Evolutionary conservation across 345 rosid species (phyloP).

Genomic region (Pelargonium nanum): DNA sequence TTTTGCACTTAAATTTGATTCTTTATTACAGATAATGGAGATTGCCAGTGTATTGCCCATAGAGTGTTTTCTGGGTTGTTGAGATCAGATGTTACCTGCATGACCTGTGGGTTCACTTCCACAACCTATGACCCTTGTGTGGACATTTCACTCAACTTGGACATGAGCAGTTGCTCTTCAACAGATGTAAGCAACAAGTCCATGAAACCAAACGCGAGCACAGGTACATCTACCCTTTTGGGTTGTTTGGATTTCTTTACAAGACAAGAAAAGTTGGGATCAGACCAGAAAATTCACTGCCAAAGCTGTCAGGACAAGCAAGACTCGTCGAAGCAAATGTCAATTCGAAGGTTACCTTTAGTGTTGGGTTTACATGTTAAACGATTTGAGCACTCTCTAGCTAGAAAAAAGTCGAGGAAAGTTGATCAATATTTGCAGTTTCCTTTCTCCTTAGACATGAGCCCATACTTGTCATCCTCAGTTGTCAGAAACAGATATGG

Average conservation of each 20-base stretch:
- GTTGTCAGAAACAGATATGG: conserved; percentile 62
- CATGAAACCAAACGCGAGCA: conserved; percentile 23
- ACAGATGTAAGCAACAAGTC: conserved; percentile 25
- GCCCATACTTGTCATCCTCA: conserved; percentile 68
- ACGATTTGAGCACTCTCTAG: conserved; percentile 72
- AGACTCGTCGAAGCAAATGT: conserved; percentile 80
- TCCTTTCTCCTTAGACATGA: conserved; percentile 72
- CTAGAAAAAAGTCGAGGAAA: conserved; percentile 57
- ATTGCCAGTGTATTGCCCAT: conserved; percentile 81
- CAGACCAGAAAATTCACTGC: conserved; percentile 84
- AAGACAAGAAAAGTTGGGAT: conserved; percentile 65
- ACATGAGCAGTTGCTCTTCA: conserved; percentile 22
- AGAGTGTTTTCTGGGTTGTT: conserved; percentile 79
- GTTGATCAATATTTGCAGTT: conserved; percentile 73
- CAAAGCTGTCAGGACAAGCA: conserved; percentile 68
- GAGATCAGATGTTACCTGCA: conserved; percentile 84
- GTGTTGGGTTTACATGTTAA: conserved; percentile 80
- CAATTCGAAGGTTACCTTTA: conserved; percentile 73
- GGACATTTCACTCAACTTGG: conserved; percentile 83
- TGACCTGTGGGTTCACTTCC: conserved; percentile 80
- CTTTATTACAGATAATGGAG: conserved; percentile 46
- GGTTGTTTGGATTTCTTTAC: conserved; percentile 86
- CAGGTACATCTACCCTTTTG: conserved; percentile 41
- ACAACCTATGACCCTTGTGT: conserved; percentile 85
- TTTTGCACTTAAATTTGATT: conserved; percentile 13